phyloP scores from a whole-genome alignment of 805 yeast species.

The Lipomyces starkeyi region DNA sequence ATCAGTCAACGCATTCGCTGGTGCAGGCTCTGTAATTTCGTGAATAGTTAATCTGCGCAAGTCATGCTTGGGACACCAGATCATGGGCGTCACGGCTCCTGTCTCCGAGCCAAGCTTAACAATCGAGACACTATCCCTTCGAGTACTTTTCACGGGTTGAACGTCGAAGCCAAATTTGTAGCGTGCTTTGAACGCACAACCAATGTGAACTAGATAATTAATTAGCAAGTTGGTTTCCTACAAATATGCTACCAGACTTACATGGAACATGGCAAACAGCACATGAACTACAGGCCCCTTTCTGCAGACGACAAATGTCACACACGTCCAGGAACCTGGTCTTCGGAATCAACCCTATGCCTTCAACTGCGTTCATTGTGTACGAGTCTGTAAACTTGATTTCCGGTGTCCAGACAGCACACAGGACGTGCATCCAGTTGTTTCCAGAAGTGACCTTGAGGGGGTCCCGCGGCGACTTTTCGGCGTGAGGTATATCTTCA shows the following conservation, averaged over 20 bases:
- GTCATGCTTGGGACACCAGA: constrained; percentile 45
- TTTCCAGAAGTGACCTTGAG: constrained; percentile 70
- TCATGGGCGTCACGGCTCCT: constrained; percentile 42
- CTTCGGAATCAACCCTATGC: constrained; percentile 45
- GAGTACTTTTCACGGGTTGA: constrained; percentile 43
- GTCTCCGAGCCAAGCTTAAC: constrained; percentile 38
- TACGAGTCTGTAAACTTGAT: constrained; percentile 52
- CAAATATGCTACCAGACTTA: constrained; percentile 7
- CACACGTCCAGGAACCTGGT: constrained; percentile 46
- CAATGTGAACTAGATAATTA: constrained; percentile 52
- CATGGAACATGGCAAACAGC: constrained; percentile 49
- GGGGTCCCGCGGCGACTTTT: constrained; percentile 55
- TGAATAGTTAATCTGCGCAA: constrained; percentile 21
- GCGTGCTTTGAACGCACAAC: constrained; percentile 61
- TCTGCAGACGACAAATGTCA: constrained; percentile 50
- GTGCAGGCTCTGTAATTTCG: constrained; percentile 39
- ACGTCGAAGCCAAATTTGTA: constrained; percentile 60
- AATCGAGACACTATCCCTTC: constrained; percentile 37
- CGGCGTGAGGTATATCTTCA: constrained; percentile 16
- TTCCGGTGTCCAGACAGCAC: constrained; percentile 65
- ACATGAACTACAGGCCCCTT: constrained; percentile 60
- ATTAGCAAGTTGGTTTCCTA: not conserved
- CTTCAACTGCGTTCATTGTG: constrained; percentile 56
- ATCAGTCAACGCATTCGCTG: constrained; percentile 7
- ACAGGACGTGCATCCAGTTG: constrained; percentile 77